phyloP scores from a whole-genome alignment of 1,139 yeast genomes.

The Debaryomyces fabryi region DNA sequence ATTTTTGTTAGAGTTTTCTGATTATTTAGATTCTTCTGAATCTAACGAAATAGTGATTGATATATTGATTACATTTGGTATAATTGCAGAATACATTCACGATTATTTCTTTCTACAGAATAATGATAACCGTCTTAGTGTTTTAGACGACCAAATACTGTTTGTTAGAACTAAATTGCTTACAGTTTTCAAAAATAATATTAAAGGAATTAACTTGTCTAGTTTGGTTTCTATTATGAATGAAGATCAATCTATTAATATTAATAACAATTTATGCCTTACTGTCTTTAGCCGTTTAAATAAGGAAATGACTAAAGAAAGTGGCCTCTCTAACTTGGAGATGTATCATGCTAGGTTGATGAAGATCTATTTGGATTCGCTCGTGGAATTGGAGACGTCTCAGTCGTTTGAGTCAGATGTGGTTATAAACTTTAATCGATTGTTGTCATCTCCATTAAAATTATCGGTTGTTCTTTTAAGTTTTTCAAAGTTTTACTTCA shows the following conservation, averaged over 20 bases:
- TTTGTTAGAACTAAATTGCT: background rate
- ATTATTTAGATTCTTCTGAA: background rate
- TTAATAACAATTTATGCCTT: background rate
- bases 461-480: constrained; percentile 43
- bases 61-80: constrained; percentile 13
- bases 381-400: constrained; percentile 11
- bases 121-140: background rate
- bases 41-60: background rate
- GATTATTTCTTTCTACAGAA: constrained; percentile 27
- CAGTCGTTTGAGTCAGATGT: constrained; percentile 28
- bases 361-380: constrained; percentile 22
- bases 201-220: background rate
- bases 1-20: constrained; percentile 11
- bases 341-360: constrained; percentile 34
- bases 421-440: constrained; percentile 32
- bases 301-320: background rate
- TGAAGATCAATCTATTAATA: constrained; percentile 5
- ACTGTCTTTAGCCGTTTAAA: background rate
- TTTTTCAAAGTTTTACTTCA: constrained; percentile 35
- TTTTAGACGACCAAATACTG: constrained; percentile 4
- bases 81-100: constrained; percentile 30
- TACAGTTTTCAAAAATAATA: background rate
- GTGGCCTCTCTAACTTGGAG: constrained; percentile 9
- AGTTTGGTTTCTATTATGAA: constrained; percentile 3
- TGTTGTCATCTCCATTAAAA: constrained; percentile 36